These are phyloP conservation scores for Suhomyces kilbournensis DNA, from an alignment of 805 yeast species.

Conservation along the genomic window DNA sequence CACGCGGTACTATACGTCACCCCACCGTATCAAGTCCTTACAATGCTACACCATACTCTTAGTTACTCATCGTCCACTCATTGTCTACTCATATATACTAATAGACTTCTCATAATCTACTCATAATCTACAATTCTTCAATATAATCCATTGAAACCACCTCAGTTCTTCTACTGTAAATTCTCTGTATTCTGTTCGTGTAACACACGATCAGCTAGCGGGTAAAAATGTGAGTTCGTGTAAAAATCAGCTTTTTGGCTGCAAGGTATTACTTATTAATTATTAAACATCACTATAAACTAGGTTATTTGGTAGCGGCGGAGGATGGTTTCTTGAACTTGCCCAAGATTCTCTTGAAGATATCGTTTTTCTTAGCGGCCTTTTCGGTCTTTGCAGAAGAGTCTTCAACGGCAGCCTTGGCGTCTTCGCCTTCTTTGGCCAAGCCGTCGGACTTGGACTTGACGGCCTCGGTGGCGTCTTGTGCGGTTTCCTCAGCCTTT, in stretches of 20 bases:
- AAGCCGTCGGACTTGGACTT: slow-evolving; percentile 9
- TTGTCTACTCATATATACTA: no score
- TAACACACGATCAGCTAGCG: no score
- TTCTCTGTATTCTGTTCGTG: no score
- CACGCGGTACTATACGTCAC: no score
- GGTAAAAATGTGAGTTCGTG: no score
- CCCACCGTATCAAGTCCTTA: no score
- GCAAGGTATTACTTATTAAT: slow-evolving; percentile 3
- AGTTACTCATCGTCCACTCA: no score
- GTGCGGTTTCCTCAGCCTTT: slow-evolving; percentile 6
- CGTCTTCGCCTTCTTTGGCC: slow-evolving; percentile 18
- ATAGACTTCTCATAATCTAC: no score
- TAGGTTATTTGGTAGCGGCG: neutral
- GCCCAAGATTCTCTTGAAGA: slow-evolving; percentile 34
- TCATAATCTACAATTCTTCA: no score
- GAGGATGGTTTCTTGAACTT: slow-evolving; percentile 33
- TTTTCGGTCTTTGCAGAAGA: slow-evolving; percentile 27
- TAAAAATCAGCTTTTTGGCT: neutral
- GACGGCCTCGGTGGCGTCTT: slow-evolving; percentile 8
- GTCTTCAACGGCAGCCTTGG: slow-evolving; percentile 29
- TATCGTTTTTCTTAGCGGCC: slow-evolving; percentile 35
- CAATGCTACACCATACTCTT: no score
- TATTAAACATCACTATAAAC: neutral
- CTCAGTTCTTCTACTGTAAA: no score
- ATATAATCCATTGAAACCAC: no score